Conservation (phyloP, 306 rosid species). For the Quercus mongolica region DNA sequence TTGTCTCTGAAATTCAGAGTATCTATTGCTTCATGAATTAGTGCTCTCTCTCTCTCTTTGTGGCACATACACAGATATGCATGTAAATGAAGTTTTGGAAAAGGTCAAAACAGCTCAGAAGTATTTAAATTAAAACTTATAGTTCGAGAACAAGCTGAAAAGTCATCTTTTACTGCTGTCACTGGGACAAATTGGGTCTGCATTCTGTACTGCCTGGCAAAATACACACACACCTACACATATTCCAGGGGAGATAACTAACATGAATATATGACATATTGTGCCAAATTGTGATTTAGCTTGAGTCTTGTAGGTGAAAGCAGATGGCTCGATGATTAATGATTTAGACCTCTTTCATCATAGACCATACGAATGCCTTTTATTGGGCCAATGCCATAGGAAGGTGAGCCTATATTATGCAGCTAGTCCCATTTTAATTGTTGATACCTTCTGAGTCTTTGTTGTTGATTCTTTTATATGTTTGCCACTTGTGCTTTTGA, state of each 20-base stretch:
- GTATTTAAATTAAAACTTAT: too few species aligned
- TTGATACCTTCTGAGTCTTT: neutral
- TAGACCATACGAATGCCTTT: conserved; percentile 84
- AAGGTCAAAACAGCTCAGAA: too few species aligned
- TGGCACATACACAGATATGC: too few species aligned
- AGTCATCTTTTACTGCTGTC: too few species aligned
- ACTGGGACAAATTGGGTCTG: too few species aligned
- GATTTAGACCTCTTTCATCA: conserved; percentile 91
- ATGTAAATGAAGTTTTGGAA: too few species aligned
- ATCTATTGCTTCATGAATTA: too few species aligned
- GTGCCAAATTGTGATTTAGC: conserved; percentile 19
- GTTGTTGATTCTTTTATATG: neutral
- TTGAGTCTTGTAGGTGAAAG: conserved; percentile 60
- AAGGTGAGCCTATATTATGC: conserved; percentile 40
- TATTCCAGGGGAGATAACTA: neutral
- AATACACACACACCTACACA: too few species aligned
- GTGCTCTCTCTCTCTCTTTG: neutral
- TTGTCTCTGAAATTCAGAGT: too few species aligned
- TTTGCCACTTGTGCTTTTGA: conserved; percentile 9
- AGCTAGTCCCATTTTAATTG: neutral
- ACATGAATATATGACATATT: conserved; percentile 4
- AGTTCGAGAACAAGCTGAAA: too few species aligned
- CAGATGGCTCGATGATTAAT: conserved; percentile 65
- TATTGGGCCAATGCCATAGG: conserved; percentile 65
- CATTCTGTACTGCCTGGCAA: too few species aligned